Evolutionary conservation across 2,329 filamentous ascomycete species (phyloP).

Genomic region (Fulvia fulva): DNA sequence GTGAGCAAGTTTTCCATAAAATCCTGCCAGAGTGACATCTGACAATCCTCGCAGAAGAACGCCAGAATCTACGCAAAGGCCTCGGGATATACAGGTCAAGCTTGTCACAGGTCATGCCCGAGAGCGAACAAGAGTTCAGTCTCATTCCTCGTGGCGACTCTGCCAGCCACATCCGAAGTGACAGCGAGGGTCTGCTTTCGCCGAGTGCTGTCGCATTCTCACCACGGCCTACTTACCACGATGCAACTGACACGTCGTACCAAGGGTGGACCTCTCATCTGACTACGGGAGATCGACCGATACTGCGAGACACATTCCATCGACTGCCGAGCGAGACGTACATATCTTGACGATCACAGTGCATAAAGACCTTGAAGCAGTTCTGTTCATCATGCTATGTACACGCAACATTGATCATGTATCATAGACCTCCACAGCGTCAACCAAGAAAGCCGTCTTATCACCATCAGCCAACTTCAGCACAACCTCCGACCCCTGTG

Average conservation of each 20-base stretch:
- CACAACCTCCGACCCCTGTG: too few relatives aligned
- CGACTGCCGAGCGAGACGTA: not conserved
- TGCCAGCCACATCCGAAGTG: not conserved
- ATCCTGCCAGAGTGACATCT: too few relatives aligned
- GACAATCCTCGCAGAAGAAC: not conserved
- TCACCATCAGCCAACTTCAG: slow-evolving; percentile 20
- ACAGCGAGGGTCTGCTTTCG: not conserved
- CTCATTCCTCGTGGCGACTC: not conserved
- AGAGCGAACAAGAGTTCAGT: not conserved
- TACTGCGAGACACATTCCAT: not conserved
- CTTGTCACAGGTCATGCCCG: not conserved
- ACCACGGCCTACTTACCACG: not conserved
- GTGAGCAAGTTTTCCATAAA: too few relatives aligned
- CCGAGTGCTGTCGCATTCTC: not conserved
- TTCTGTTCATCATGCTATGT: not conserved
- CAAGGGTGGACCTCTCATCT: not conserved
- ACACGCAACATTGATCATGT: not conserved
- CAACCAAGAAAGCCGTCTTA: slow-evolving; percentile 19
- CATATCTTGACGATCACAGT: not conserved
- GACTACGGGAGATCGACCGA: not conserved
- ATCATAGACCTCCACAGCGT: slow-evolving; percentile 24
- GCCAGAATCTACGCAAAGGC: not conserved
- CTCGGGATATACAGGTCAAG: not conserved
- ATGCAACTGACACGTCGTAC: not conserved
- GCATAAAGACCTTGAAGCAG: not conserved